Evolutionary conservation across 768 basidiomycete species (phyloP).

Genomic region (Phylloporus sp.): DNA sequence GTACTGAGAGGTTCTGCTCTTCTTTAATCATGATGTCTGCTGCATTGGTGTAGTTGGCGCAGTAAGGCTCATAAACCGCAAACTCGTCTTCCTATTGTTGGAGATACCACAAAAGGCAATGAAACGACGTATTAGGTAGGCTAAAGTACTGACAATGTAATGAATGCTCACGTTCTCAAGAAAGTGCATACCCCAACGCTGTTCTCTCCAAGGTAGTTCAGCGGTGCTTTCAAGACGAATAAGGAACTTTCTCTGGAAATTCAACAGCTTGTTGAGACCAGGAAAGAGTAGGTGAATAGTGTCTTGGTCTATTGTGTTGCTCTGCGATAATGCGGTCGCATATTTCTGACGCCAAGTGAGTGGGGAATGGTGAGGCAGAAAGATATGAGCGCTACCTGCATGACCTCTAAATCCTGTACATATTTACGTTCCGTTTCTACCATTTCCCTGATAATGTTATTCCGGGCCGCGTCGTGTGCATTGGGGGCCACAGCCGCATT

Average conservation of each 20-base stretch:
- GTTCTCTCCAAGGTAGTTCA: constrained; percentile 76
- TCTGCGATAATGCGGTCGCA: constrained; percentile 74
- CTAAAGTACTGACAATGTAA: constrained; percentile 10
- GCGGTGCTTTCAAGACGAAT: constrained; percentile 86
- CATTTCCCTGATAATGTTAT: constrained; percentile 82
- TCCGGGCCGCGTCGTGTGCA: constrained; percentile 63
- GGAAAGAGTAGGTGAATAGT: constrained; percentile 96
- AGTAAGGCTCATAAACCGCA: constrained; percentile 94
- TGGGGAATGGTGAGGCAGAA: constrained; percentile 2
- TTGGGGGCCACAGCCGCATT: constrained; percentile 41
- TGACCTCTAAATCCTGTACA: constrained; percentile 92
- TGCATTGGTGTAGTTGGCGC: constrained; percentile 89
- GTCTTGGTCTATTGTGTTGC: constrained; percentile 86
- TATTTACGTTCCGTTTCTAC: constrained; percentile 95
- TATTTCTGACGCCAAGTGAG: constrained; percentile 66
- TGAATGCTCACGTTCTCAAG: constrained; percentile 63
- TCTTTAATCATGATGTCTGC: constrained; percentile 81
- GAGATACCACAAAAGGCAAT: constrained; percentile 37
- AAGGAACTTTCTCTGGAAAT: constrained; percentile 93
- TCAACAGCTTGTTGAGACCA: constrained; percentile 88
- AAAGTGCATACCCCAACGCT: constrained; percentile 86
- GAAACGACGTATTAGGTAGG: constrained; percentile 38
- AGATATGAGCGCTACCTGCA: constrained; percentile 64
- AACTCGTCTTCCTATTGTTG: constrained; percentile 92
- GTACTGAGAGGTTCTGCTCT: constrained; percentile 80